Conservation (phyloP, 371 early-diverging fungal genomes). For the Haplosporangium sp. region DNA sequence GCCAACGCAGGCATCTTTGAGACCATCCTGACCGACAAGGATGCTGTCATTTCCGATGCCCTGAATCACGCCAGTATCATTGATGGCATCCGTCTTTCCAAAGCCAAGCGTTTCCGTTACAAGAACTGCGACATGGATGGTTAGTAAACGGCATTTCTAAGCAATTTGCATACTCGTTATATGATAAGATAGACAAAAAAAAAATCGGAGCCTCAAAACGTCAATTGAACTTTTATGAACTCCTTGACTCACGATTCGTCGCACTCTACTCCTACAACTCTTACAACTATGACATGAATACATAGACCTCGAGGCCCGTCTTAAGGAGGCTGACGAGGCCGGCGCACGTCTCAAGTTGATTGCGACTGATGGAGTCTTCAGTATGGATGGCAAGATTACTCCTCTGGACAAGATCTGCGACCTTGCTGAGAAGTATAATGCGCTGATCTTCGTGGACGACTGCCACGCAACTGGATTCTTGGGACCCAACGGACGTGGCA, state of each 20-base stretch:
- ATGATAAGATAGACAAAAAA: not conserved
- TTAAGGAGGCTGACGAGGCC: slow-evolving; percentile 59
- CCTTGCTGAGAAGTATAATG: slow-evolving; percentile 69
- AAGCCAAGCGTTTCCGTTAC: slow-evolving; percentile 70
- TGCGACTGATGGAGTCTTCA: slow-evolving; percentile 74
- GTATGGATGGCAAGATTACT: slow-evolving; percentile 74
- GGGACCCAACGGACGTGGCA: slow-evolving; percentile 68
- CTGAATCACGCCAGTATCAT: slow-evolving; percentile 76
- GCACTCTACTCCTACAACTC: not conserved
- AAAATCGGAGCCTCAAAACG: not conserved
- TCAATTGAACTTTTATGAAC: no score
- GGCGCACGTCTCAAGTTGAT: slow-evolving; percentile 66
- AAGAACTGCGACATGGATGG: slow-evolving; percentile 64
- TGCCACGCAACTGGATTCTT: slow-evolving; percentile 75
- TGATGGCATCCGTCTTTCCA: slow-evolving; percentile 72
- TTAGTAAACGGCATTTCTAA: not conserved
- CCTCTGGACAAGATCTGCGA: slow-evolving; percentile 70
- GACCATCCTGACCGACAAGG: slow-evolving; percentile 65
- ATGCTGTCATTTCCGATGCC: slow-evolving; percentile 71
- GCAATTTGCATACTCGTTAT: not conserved
- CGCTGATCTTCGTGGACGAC: slow-evolving; percentile 72
- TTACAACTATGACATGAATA: not conserved
- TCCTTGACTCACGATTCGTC: not conserved
- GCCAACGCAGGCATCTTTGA: slow-evolving; percentile 77
- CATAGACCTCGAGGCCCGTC: slow-evolving; percentile 62